A percentile compares a stretch with the other conserved stretches of the same genome.
phyloP scores from a whole-genome alignment of 2,329 filamentous ascomycete genomes.

The Phyllosticta citribraziliensis region DNA sequence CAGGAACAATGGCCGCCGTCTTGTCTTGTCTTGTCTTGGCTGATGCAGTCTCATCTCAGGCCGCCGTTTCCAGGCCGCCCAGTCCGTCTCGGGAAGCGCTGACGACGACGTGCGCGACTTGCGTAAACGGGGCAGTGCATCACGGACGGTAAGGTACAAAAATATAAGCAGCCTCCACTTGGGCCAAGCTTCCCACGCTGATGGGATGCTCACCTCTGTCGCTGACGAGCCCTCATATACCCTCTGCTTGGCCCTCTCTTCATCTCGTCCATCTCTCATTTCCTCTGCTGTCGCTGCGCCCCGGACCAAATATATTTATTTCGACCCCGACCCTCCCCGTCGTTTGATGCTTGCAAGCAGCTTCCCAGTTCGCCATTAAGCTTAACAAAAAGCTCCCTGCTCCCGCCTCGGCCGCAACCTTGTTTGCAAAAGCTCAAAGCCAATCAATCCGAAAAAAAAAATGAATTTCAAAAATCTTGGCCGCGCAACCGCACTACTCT shows the following conservation, averaged over 20 bases:
- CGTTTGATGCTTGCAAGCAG: neutral
- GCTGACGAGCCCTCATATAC: neutral
- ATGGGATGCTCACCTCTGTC: neutral
- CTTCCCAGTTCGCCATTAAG: neutral
- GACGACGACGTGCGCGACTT: neutral
- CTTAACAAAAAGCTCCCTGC: neutral
- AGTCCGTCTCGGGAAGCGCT: neutral
- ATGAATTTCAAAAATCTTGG: constrained; percentile 7
- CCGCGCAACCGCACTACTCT: constrained; percentile 6
- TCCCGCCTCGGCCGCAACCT: neutral
- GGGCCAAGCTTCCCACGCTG: neutral
- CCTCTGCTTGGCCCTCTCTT: neutral
- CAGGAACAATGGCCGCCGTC: neutral
- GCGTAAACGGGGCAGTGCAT: neutral
- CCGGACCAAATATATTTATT: neutral
- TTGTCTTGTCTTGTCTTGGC: too few species aligned
- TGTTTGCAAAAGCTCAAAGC: neutral
- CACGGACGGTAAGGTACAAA: neutral
- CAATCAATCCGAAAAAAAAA: neutral
- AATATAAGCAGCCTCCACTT: neutral
- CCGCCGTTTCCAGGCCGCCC: neutral
- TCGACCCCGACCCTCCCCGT: neutral
- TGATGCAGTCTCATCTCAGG: neutral
- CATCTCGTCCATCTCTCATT: neutral
- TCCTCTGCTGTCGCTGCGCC: neutral